phyloP scores from a whole-genome alignment of 257 asterid genomes.

The Misopates orontium region DNA sequence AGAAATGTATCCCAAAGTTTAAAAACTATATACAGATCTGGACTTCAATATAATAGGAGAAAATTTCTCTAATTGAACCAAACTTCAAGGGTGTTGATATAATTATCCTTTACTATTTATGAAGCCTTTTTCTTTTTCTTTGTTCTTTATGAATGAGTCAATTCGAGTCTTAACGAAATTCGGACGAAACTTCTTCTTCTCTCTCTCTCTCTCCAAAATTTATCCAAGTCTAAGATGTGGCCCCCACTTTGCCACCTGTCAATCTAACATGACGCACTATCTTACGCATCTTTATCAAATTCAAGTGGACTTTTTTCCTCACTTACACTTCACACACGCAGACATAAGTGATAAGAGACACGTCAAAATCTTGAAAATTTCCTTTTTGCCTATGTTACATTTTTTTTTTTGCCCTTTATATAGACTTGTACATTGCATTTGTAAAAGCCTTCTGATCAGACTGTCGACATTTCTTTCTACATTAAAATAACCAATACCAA shows the following conservation, averaged over 20 bases:
- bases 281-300: conserved; percentile 40
- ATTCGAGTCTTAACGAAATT: conserved; percentile 39
- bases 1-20: too few relatives aligned
- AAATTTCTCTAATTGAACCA: too few relatives aligned
- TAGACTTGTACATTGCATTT: conserved; percentile 37
- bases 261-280: conserved; percentile 43
- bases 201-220: too few relatives aligned
- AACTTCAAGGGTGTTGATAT: too few relatives aligned
- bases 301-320: background rate
- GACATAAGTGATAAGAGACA: background rate
- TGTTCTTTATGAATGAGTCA: conserved; percentile 35
- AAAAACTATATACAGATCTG: too few relatives aligned
- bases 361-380: background rate
- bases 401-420: conserved; percentile 34
- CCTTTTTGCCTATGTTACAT: conserved; percentile 22
- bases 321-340: conserved; percentile 17
- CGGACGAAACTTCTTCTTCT: conserved; percentile 31
- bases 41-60: too few relatives aligned
- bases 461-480: conserved; percentile 14
- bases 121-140: too few relatives aligned
- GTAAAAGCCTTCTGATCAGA: conserved; percentile 51
- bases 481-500: too few relatives aligned
- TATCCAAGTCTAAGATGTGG: conserved; percentile 18
- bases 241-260: conserved; percentile 35
- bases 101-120: too few relatives aligned